Base-by-base conservation (phyloP, 495 filamentous ascomycete species). In the Penicillium subrubescens region DNA sequence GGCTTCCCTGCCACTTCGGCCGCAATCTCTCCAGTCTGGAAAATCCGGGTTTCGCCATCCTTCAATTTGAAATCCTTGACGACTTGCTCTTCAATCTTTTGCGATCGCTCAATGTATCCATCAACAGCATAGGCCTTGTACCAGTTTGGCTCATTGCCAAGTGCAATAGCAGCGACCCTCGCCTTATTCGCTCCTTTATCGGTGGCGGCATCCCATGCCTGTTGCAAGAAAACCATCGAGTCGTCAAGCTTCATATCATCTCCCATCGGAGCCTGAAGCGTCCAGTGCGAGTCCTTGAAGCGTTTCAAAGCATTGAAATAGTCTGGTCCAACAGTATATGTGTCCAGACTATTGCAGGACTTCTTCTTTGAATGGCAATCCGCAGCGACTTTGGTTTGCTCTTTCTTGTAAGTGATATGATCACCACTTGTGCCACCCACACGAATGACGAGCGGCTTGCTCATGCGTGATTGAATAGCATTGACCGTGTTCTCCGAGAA, bases 131-230 rank as follows among this genome's bases (percentile, higher is more conserved):
- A 52, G n/a, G 12, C 14, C 25, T 52, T 52, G 48, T 70, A 70
- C 34, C 52, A 61, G 33, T 67, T 39, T 12, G 71, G 66, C 53
- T 75, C 72, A 51, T 75, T 75, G 0, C 72, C 72, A 5, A 75
- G 37, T 0, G 70, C 72, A 63, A 75, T 69, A 2, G 60, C 72
- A 14, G 60, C 68, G 7, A 75, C 27, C 8, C 68, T 54, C n/a
- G 64, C 56, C 21, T 62, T 46, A 5, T 64, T 68, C 15, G 71
- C 17, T 34, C 48, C 48, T 31, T 52, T 31, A 15, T 52, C 12
- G 23, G 48, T 52, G 4, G 48, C 48, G 15, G 60, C 57, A 17
- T 65, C 15, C 23, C 59, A 71, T 6, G 70, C 70, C 4, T 44
- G 65, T 25, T 19, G 43, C 4, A 70, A 58, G 39, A 63, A 75